These are phyloP conservation scores for Cercospora sp. DNA, from an alignment of 2,329 filamentous ascomycete genomes.

Conservation along the genomic window DNA sequence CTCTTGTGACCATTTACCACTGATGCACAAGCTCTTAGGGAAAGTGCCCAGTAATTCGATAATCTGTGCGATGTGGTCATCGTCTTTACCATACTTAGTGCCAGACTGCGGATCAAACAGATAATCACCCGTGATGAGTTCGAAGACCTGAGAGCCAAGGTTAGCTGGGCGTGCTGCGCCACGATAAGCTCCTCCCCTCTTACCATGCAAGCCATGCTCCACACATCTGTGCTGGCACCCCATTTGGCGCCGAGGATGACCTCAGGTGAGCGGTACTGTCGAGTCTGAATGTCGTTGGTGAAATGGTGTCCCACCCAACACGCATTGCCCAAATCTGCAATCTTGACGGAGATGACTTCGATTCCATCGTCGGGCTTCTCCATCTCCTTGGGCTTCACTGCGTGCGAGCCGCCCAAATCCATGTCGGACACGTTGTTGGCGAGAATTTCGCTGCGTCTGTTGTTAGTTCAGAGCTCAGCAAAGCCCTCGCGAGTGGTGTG, in stretches of 20 bases:
- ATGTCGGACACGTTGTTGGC: slow-evolving; percentile 94
- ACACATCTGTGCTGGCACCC: slow-evolving; percentile 98
- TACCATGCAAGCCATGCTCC: slow-evolving; percentile 99
- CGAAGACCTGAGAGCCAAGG: slow-evolving; percentile 71
- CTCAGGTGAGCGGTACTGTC: slow-evolving; percentile 95
- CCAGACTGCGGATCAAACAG: slow-evolving; percentile 97
- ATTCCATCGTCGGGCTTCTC: slow-evolving; percentile 57
- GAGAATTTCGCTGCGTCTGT: slow-evolving; percentile 63
- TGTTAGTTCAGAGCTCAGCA: slow-evolving; percentile 32
- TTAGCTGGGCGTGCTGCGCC: slow-evolving; percentile 12
- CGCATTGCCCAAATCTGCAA: slow-evolving; percentile 95
- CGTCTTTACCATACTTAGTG: slow-evolving; percentile 98
- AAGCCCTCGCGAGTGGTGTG: slow-evolving; percentile 16
- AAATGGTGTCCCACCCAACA: slow-evolving; percentile 99
- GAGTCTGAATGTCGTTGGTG: slow-evolving; percentile 97
- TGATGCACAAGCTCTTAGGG: slow-evolving; percentile 85
- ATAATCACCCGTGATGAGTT: slow-evolving; percentile 97
- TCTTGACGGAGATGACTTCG: slow-evolving; percentile 95
- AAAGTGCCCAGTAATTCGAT: slow-evolving; percentile 94
- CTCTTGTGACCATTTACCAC: slow-evolving; percentile 96
- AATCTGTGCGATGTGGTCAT: slow-evolving; percentile 98
- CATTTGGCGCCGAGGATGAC: slow-evolving; percentile 96
- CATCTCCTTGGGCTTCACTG: slow-evolving; percentile 59
- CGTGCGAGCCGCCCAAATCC: slow-evolving; percentile 74
- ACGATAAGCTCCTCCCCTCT: slow-evolving; percentile 32